A percentile compares a stretch with the other conserved stretches of the same genome.
Evolutionary conservation across 768 basidiomycete species (phyloP).

Genomic region (Termitomyces sp.): DNA sequence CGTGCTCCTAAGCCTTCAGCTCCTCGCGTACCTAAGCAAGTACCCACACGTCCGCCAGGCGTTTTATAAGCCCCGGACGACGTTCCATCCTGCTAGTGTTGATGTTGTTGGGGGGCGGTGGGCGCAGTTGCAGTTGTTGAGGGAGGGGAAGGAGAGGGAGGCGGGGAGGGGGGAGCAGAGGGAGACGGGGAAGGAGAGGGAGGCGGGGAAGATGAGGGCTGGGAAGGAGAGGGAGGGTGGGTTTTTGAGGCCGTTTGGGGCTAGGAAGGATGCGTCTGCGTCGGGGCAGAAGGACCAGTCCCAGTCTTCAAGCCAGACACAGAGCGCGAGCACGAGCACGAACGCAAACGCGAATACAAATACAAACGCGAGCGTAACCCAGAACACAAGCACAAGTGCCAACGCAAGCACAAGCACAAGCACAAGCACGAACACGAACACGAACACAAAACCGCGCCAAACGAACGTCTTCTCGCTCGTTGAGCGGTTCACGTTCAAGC

Average conservation of each 20-base stretch:
- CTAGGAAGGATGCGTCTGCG: slow-evolving; percentile 47
- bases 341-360: too few relatives aligned
- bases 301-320: too few relatives aligned
- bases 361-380: too few relatives aligned
- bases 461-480: slow-evolving; percentile 96
- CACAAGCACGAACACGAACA: slow-evolving; percentile 6
- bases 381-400: not conserved
- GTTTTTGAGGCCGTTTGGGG: slow-evolving; percentile 22
- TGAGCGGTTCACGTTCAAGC: slow-evolving; percentile 94
- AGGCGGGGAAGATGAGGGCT: not conserved
- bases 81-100: slow-evolving; percentile 77
- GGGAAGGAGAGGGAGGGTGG: slow-evolving; percentile 7
- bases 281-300: slow-evolving; percentile 1
- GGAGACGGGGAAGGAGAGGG: slow-evolving; percentile 3
- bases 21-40: slow-evolving; percentile 95
- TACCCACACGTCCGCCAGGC: slow-evolving; percentile 97
- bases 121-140: too few relatives aligned
- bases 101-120: slow-evolving; percentile 33
- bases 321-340: too few relatives aligned
- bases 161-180: slow-evolving; percentile 17
- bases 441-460: slow-evolving; percentile 40
- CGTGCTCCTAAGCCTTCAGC: slow-evolving; percentile 84
- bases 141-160: too few relatives aligned
- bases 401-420: not conserved
- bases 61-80: slow-evolving; percentile 84